Evolutionary conservation across 1,284 basidiomycete species (phyloP), one percentile per base, ranked within the genome.

Genomic region (Malassezia dermatis): DNA sequence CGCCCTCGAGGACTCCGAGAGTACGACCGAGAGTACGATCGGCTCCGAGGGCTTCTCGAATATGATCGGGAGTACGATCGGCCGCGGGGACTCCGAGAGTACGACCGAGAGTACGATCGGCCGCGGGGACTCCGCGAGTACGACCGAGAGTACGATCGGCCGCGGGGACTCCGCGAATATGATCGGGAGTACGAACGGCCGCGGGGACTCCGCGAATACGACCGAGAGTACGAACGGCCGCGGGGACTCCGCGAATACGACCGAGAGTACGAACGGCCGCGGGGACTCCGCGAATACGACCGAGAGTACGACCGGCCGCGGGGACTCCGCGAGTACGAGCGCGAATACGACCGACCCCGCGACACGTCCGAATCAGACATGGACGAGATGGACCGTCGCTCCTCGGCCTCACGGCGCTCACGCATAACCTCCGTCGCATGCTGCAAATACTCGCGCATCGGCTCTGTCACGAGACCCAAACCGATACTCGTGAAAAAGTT

Each of bases 391-490:
- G 59, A 60, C 12, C 54, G 41, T 7, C 85, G 34, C 4, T 62
- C 72, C 32, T 75, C 69, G 10, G 68, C 65, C 42, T 88, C 85
- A 15, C 88, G 84, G 76, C 95, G 89, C 69, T 90, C 89, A 81
- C 93, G 86, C 61, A 94, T 86, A 34, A 93, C 72, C 56, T 84
- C 83, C 5, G 90, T 90, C 1, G 89, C 89, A 65, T 91, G 90
- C 86, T 90, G 89, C 55, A 98, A 79, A 72, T 90, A 89, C 73
- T 91, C 89, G 71, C 93, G 81, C 93, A 98, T 96, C 28, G 86
- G 86, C 75, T 98, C 93, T 0, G 93, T 98, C 56, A 95, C 76
- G 8, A 82, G 80, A 57, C 94, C 94, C 56, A 96, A 71, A 0
- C 89, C 89, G 64, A 98, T 86, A 72, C 86, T 89, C 1, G 93